Base-by-base conservation (phyloP, 768 basidiomycete species). In the Cystofilobasidium ferigula region DNA sequence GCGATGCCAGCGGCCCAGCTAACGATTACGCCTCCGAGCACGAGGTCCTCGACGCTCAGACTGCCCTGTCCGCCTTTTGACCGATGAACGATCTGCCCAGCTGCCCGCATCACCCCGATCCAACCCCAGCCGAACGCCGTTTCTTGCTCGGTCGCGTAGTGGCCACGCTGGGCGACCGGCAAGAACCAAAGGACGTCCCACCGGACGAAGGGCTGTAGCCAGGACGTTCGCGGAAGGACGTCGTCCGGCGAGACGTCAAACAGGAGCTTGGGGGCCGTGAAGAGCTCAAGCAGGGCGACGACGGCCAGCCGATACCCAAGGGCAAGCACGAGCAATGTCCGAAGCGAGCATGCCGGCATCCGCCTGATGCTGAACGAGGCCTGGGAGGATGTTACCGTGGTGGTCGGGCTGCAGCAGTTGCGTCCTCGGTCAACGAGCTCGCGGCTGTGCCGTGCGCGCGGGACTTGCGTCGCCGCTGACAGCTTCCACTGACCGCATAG, bases 161-260 rank as follows among this genome's bases (percentile, higher is more conserved):
- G 12, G 82, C 81, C 14, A 81, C 67, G 32, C 78, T 71, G 0
- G 3, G 89, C 88, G 61, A 89, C 82, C 71, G 82, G 80, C 8
- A 78, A 70, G 74, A 91, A 97, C 76, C 95, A 86, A 70, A 97
- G 81, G 2, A 80, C 80, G 73, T 98, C 94, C 95, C 94, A 99
- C 70, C 91, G 83, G 13, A 91, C 78, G 3, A 84, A 73, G 1
- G 79, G 54, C 47, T 62, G 66, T 13, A 58, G 36, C 14, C 20
- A 36, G 28, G 51, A 62, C 1, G 22, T 14, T 20, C 22, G 34
- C 12, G 56, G 45, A 32, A 68, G 30, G 18, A 70, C 13, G n/a
- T 54, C 32, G 26, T 61, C 57, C 0, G 70, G 68, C 24, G 70
- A 69, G 18, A 16, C 12, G 65, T 70, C 70, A 45, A 70, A 70